phyloP scores from a whole-genome alignment of 208 protist genomes.

The Jaenimonas drosophilae region DNA sequence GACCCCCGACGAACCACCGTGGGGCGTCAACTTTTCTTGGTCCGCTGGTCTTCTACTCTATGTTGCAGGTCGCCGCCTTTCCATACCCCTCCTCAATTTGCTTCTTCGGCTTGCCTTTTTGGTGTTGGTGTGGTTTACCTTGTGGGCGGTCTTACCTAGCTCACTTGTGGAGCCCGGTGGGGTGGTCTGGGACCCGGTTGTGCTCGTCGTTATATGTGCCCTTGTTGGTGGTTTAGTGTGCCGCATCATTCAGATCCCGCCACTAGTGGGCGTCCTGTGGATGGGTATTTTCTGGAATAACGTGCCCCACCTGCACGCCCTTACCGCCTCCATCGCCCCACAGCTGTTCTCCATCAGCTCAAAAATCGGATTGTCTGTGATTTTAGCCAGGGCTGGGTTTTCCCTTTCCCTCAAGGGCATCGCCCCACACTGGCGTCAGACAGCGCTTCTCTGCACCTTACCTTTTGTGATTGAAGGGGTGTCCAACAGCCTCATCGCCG shows the following conservation, averaged over 20 bases:
- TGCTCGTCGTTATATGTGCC: constrained; percentile 48
- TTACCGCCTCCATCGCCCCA: constrained; percentile 46
- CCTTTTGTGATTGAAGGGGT: constrained; percentile 57
- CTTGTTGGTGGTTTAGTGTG: constrained; percentile 57
- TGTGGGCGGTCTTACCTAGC: constrained; percentile 59
- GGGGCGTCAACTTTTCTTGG: constrained; percentile 26
- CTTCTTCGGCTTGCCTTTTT: constrained; percentile 48
- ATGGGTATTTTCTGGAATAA: constrained; percentile 79
- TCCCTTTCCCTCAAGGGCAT: constrained; percentile 60
- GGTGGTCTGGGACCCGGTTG: constrained; percentile 63
- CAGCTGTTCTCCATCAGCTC: constrained; percentile 45
- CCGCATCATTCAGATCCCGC: constrained; percentile 66
- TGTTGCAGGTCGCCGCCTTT: constrained; percentile 37
- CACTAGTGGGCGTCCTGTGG: constrained; percentile 69
- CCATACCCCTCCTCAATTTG: constrained; percentile 41
- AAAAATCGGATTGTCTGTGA: constrained; percentile 62
- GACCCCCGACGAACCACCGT: constrained; percentile 21
- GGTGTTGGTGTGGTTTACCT: constrained; percentile 49
- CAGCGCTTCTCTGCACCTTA: constrained; percentile 39
- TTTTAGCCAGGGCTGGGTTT: constrained; percentile 62
- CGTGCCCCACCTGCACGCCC: constrained; percentile 43
- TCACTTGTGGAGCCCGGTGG: constrained; percentile 49
- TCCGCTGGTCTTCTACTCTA: constrained; percentile 32
- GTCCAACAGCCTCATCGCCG: constrained; percentile 61
- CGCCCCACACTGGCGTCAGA: constrained; percentile 60